Evolutionary conservation across 306 rosid species (phyloP).

Genomic region (Adenanthera pavonina): DNA sequence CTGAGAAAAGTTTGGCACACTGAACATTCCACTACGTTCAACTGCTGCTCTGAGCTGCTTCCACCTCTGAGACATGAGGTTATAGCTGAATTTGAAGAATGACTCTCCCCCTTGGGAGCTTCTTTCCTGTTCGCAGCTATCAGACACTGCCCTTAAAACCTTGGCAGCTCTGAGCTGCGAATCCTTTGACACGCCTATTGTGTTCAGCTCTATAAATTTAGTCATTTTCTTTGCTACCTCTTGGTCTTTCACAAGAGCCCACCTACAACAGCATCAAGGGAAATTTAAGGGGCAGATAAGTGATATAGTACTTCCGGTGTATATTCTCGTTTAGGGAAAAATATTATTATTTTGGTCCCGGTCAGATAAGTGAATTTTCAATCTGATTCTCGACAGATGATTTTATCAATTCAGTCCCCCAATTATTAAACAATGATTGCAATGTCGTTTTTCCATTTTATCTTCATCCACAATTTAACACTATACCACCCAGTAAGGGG

Average conservation of each 20-base stretch:
- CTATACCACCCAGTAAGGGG: neutral
- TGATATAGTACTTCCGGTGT: neutral
- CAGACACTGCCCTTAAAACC: conserved; percentile 65
- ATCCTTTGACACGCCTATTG: conserved; percentile 94
- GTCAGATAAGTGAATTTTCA: neutral
- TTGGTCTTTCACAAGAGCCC: conserved; percentile 86
- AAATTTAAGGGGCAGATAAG: neutral
- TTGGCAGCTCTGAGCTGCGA: conserved; percentile 89
- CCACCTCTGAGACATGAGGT: conserved; percentile 77
- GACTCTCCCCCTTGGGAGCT: conserved; percentile 45
- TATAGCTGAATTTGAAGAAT: conserved; percentile 63
- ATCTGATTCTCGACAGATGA: neutral
- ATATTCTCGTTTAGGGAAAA: neutral
- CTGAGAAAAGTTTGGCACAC: conserved; percentile 65
- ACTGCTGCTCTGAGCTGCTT: conserved; percentile 59
- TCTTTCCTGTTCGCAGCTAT: conserved; percentile 51
- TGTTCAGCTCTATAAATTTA: conserved; percentile 81
- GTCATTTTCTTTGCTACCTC: conserved; percentile 82
- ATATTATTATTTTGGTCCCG: neutral
- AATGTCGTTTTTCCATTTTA: neutral
- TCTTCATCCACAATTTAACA: neutral
- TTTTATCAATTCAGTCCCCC: neutral
- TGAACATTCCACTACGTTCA: conserved; percentile 53
- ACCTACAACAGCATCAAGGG: conserved; percentile 46
- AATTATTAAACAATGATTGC: neutral